phyloP scores from a whole-genome alignment of 1,284 basidiomycete genomes.

The Hypsizygus ulmarius region DNA sequence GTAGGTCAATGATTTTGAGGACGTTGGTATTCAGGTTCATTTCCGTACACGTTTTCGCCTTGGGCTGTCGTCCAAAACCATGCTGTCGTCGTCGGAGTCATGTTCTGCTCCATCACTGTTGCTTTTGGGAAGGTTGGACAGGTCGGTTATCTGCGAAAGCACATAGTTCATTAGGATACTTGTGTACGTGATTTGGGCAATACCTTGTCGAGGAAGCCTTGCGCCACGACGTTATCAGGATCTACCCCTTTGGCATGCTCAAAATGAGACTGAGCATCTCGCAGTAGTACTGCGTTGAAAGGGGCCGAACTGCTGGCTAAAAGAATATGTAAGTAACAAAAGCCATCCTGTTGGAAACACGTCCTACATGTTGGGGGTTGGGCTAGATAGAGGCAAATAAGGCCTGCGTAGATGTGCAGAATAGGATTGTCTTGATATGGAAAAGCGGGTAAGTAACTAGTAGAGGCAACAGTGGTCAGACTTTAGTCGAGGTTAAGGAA shows the following conservation, averaged over 20 bases:
- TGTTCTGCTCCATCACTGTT: constrained; percentile 11
- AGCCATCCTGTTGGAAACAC: not conserved
- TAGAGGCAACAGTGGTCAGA: constrained; percentile 4
- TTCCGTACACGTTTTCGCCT: constrained; percentile 32
- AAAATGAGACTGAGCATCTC: constrained; percentile 62
- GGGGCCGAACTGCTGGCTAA: constrained; percentile 7
- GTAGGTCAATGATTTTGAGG: not conserved
- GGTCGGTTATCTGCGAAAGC: constrained; percentile 5
- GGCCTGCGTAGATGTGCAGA: constrained; percentile 80
- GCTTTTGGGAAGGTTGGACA: not conserved
- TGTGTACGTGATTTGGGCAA: not conserved
- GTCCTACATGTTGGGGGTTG: constrained; percentile 32
- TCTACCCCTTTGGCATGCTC: constrained; percentile 61
- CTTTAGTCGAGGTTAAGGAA: not conserved
- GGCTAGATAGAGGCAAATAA: constrained; percentile 63
- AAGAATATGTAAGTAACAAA: constrained; percentile 2
- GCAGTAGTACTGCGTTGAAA: constrained; percentile 40
- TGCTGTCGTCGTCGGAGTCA: constrained; percentile 48
- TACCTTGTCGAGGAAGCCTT: constrained; percentile 54
- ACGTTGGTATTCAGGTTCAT: not conserved
- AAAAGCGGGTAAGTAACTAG: constrained; percentile 79
- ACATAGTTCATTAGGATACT: constrained; percentile 6
- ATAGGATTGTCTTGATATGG: constrained; percentile 81
- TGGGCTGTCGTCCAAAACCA: constrained; percentile 22
- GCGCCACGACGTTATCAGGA: constrained; percentile 52